Evolutionary conservation across 768 basidiomycete genomes (phyloP).

Genomic region (Leccinum barrowsii): DNA sequence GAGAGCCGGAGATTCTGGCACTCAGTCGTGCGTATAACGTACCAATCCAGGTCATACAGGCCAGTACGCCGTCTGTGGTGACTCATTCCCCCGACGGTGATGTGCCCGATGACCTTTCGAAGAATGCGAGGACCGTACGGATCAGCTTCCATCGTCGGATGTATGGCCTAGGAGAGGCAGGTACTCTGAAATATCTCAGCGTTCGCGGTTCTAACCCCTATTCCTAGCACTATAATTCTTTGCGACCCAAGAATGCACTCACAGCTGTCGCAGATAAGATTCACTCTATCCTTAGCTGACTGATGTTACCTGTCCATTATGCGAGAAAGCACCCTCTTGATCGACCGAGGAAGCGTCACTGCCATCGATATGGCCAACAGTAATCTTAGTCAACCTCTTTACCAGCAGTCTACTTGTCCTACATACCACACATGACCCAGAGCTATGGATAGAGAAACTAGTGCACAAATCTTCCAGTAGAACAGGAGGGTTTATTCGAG

Average conservation of each 20-base stretch:
- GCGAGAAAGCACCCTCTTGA: not conserved
- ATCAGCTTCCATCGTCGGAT: slow-evolving; percentile 92
- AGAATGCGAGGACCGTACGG: slow-evolving; percentile 45
- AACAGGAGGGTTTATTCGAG: not conserved
- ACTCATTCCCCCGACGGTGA: slow-evolving; percentile 61
- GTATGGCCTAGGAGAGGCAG: slow-evolving; percentile 94
- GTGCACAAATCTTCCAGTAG: not conserved
- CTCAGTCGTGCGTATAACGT: slow-evolving; percentile 75
- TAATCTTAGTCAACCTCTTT: not conserved
- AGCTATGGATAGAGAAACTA: slow-evolving; percentile 1
- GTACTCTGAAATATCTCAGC: slow-evolving; percentile 23
- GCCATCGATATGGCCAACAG: not conserved
- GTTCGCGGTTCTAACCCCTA: slow-evolving; percentile 4
- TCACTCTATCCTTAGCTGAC: slow-evolving; percentile 29
- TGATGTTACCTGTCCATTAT: not conserved
- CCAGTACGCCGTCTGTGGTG: slow-evolving; percentile 77
- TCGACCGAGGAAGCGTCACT: not conserved
- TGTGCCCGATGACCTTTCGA: slow-evolving; percentile 22
- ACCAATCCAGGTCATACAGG: slow-evolving; percentile 90
- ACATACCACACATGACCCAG: slow-evolving; percentile 9
- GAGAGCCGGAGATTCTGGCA: slow-evolving; percentile 95
- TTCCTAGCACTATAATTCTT: slow-evolving; percentile 81
- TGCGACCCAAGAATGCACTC: slow-evolving; percentile 51
- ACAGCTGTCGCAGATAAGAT: slow-evolving; percentile 30
- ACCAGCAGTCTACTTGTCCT: not conserved